Evolutionary conservation across 257 asterid species (phyloP).

Genomic region (Lavandula angustifolia): DNA sequence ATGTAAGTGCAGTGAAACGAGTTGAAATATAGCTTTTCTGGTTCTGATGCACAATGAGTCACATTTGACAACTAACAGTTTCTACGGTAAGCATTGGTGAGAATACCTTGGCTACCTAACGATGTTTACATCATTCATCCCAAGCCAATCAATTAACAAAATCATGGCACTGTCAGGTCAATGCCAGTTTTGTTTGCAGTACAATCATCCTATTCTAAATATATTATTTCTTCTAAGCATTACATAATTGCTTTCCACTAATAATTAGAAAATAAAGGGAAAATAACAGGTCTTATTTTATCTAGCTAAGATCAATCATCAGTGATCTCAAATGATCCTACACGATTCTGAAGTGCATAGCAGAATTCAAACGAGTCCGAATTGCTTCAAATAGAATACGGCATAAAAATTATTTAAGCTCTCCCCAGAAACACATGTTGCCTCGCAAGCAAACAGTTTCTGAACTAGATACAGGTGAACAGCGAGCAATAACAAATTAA

Average conservation of each 20-base stretch:
- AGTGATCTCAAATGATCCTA: constrained; percentile 11
- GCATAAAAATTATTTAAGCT: constrained; percentile 3
- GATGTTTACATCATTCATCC: constrained; percentile 8
- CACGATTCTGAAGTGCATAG: not conserved
- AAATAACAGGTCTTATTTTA: not conserved
- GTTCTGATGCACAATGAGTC: too few species aligned
- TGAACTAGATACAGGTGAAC: not conserved
- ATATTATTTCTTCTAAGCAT: constrained; percentile 11
- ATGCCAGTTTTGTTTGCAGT: not conserved
- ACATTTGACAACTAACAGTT: not conserved
- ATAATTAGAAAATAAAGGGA: not conserved
- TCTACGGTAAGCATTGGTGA: not conserved
- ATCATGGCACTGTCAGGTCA: constrained; percentile 8
- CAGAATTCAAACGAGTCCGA: not conserved
- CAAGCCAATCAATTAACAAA: constrained; percentile 15
- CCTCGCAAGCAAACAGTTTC: constrained; percentile 1
- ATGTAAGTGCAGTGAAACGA: too few species aligned
- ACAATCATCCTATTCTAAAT: constrained; percentile 8
- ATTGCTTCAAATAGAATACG: constrained; percentile 6
- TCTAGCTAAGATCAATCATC: constrained; percentile 20
- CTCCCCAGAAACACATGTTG: not conserved
- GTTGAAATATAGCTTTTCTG: too few species aligned
- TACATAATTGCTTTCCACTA: not conserved
- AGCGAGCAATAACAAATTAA: constrained; percentile 1
- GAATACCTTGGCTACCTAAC: not conserved